These are phyloP conservation scores for Nematocida displodere DNA, from an alignment of 371 early-diverging fungal genomes.

Conservation along the genomic window DNA sequence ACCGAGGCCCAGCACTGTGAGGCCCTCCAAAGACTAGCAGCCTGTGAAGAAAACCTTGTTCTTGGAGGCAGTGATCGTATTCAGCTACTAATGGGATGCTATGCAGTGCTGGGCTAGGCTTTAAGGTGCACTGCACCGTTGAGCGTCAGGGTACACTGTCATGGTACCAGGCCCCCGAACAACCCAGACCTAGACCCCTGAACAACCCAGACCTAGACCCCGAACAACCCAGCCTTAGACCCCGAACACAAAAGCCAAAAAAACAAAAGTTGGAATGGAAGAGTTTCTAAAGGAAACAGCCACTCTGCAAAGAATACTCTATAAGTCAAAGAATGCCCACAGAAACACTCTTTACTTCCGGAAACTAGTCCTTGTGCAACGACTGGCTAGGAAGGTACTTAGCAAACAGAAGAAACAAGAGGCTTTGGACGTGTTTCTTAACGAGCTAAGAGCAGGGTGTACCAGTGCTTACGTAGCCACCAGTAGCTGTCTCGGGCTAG, in stretches of 20 bases:
- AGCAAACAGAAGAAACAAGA: not conserved
- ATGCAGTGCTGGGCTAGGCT: no score
- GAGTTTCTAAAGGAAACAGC: not conserved
- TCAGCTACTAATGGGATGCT: not conserved
- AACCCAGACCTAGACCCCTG: no score
- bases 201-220: no score
- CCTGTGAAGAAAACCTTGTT: constrained; percentile 14
- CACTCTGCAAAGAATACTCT: constrained; percentile 11
- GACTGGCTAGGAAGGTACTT: not conserved
- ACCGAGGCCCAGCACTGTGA: not conserved
- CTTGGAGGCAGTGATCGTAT: constrained; percentile 13
- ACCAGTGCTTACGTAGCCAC: constrained; percentile 6
- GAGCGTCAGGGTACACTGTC: no score
- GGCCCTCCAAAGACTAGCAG: not conserved
- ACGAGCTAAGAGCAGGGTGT: not conserved
- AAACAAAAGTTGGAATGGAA: no score
- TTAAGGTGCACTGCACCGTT: no score
- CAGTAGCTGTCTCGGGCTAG: constrained; percentile 37
- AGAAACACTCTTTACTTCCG: constrained; percentile 22
- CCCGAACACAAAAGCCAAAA: no score
- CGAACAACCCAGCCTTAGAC: no score
- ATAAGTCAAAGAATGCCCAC: constrained; percentile 34
- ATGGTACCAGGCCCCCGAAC: no score
- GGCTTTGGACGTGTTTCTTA: not conserved
- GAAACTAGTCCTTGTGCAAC: constrained; percentile 21